Evolutionary conservation across 257 asterid species (phyloP), one percentile per base, ranked within the genome.

Genomic region (Nicotiana noctiflora): DNA sequence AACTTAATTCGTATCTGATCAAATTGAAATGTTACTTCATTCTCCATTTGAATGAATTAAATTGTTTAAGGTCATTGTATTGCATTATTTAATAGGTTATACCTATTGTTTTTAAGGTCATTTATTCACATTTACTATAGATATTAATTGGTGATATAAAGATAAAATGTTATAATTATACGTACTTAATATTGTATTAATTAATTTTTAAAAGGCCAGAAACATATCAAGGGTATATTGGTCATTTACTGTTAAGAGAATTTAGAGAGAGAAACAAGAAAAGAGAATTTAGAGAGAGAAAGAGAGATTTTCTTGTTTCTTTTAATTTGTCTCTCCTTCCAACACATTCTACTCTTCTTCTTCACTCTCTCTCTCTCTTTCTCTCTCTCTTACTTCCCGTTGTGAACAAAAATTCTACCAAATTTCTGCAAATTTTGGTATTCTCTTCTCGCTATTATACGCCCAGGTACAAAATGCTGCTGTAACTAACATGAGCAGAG

Each of bases 401-500:
- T 55, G 81, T 34, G 15, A 64, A 56, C 40, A 74, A 17, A 74
- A 64, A 74, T 74, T 25, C 61, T 74, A 40, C 78, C 46, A 23
- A 13, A 44, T 2, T 23, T 25, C 51, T 51, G 4, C 34, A 60
- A 79, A 21, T 44, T 34, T 61, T 3, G 27, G 49, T 5, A 21
- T 14, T 27, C 1, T 14, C 62, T 40, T 53, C 79, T 76, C 64
- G 27, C 72, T 27, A 21, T 75, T 8, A 25, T 57, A 14, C 77
- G 62, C 4, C 15, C 3, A 8, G 46, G 49, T 46, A 27, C 59
- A 8, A 11, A 63, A 18, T 11, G 63, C 37, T 75, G 80, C 34
- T 63, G 51, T 84, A 44, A 59, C 29, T 79, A 79, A 34, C 55
- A 81, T 84, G 85, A 84, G 37, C 89, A 80, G 82, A 84, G 82